A percentile compares a stretch with the other conserved stretches of the same genome.
Evolutionary conservation across 768 basidiomycete species (phyloP).

Genomic region (Termitomyces bulborhizus): DNA sequence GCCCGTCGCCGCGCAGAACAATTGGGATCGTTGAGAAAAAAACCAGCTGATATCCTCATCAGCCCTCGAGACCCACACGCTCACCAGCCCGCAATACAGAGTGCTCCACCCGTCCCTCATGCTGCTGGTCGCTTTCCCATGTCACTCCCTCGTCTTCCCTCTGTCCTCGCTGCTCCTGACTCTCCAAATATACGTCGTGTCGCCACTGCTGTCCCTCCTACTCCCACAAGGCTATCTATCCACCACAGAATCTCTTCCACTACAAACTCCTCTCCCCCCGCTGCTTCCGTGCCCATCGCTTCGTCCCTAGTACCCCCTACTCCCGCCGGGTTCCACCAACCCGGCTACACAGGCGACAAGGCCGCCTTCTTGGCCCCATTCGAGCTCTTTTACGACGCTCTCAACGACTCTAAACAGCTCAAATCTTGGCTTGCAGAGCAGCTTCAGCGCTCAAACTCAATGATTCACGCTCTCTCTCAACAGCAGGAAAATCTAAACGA

Average conservation of each 20-base stretch:
- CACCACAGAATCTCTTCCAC: constrained; percentile 24
- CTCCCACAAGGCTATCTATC: constrained; percentile 57
- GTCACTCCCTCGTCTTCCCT: constrained; percentile 61
- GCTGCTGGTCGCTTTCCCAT: constrained; percentile 48
- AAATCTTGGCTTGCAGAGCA: constrained; percentile 75
- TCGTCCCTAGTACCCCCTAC: constrained; percentile 62
- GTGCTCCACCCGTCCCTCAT: constrained; percentile 64
- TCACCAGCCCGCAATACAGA: constrained; percentile 60
- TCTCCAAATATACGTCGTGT: constrained; percentile 31
- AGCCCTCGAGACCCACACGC: constrained; percentile 58
- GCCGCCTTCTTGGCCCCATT: constrained; percentile 79
- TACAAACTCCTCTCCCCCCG: constrained; percentile 36
- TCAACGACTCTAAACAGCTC: constrained; percentile 73
- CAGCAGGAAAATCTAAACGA: constrained; percentile 62
- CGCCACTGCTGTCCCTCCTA: constrained; percentile 63
- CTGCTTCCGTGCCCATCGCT: constrained; percentile 63
- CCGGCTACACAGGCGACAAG: constrained; percentile 43
- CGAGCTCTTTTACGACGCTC: constrained; percentile 78
- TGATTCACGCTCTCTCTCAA: constrained; percentile 45
- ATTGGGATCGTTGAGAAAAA: constrained; percentile 52
- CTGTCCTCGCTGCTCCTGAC: constrained; percentile 29
- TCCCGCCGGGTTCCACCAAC: constrained; percentile 53
- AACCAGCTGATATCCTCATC: constrained; percentile 77
- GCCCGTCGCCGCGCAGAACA: constrained; percentile 67
- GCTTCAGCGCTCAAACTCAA: constrained; percentile 53